Evolutionary conservation across 345 rosid species (phyloP).

Genomic region (Brassica rapa): DNA sequence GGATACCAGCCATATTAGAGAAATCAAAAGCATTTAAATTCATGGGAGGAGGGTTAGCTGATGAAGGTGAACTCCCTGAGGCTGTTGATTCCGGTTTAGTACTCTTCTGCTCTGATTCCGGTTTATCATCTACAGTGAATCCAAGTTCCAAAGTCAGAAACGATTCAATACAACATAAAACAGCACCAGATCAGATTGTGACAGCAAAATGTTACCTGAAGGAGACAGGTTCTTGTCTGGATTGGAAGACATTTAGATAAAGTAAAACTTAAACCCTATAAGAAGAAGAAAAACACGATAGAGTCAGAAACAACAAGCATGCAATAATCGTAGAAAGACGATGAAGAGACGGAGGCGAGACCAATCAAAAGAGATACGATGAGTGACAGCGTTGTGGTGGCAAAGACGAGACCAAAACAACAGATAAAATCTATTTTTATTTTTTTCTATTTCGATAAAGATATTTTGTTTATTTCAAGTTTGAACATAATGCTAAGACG

Average conservation of each 20-base stretch:
- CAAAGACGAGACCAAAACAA: constrained; percentile 18
- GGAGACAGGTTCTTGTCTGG: constrained; percentile 54
- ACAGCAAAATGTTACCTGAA: constrained; percentile 49
- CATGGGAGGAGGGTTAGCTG: constrained; percentile 43
- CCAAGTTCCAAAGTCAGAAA: background rate
- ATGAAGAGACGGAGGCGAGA: background rate
- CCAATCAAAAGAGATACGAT: constrained; percentile 21
- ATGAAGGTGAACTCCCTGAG: constrained; percentile 54
- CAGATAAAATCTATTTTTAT: constrained; percentile 17
- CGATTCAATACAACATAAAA: background rate
- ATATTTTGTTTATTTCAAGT: background rate
- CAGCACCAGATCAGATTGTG: constrained; percentile 17
- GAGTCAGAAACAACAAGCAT: background rate
- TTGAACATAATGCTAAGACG: constrained; percentile 4
- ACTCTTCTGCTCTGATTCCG: constrained; percentile 44
- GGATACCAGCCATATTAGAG: constrained; percentile 80
- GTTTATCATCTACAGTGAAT: constrained; percentile 50
- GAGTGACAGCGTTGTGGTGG: constrained; percentile 42
- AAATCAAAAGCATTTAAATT: constrained; percentile 83
- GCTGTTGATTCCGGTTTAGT: constrained; percentile 52
- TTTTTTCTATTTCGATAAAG: background rate
- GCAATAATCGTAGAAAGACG: constrained; percentile 15
- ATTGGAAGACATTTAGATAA: constrained; percentile 61
- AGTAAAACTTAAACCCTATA: constrained; percentile 24
- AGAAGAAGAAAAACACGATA: background rate